A percentile compares a stretch with the other conserved stretches of the same genome.
phyloP scores from a whole-genome alignment of 2,329 filamentous ascomycete genomes.

The Talaromyces sp. region DNA sequence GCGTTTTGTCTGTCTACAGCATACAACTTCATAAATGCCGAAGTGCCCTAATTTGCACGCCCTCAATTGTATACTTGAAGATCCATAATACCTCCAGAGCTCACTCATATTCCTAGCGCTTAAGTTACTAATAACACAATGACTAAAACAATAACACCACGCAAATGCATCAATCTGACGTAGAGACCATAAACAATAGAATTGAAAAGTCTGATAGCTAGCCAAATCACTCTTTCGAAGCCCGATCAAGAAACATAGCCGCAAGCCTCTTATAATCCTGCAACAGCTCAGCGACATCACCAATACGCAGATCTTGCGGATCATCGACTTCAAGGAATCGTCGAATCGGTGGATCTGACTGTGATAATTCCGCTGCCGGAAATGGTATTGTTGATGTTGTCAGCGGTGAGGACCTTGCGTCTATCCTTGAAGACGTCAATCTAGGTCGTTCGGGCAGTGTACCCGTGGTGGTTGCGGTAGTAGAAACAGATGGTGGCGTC shows the following conservation, averaged over 20 bases:
- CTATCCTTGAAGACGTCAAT: slow-evolving; percentile 27
- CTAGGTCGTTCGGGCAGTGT: slow-evolving; percentile 4
- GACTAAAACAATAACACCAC: background rate
- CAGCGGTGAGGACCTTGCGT: slow-evolving; percentile 27
- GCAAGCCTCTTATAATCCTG: slow-evolving; percentile 72
- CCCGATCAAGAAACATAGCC: slow-evolving; percentile 50
- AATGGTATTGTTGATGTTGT: slow-evolving; percentile 15
- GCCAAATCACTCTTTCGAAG: slow-evolving; percentile 4
- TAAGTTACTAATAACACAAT: background rate
- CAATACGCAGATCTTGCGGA: slow-evolving; percentile 65
- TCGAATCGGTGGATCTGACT: slow-evolving; percentile 59
- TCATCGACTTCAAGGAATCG: slow-evolving; percentile 70
- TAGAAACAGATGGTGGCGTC: slow-evolving; percentile 33
- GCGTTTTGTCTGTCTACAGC: background rate
- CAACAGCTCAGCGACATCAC: slow-evolving; percentile 69
- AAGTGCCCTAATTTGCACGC: background rate
- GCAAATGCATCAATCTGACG: slow-evolving; percentile 1
- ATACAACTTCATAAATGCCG: too few species aligned
- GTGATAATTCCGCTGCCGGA: slow-evolving; percentile 14
- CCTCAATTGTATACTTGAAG: background rate
- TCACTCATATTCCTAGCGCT: background rate
- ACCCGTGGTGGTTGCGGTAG: slow-evolving; percentile 27
- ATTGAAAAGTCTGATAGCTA: background rate
- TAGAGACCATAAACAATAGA: background rate
- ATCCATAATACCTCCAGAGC: too few species aligned